These are phyloP conservation scores for Auriculariales sp. DNA, from an alignment of 768 basidiomycete species.

Conservation along the genomic window DNA sequence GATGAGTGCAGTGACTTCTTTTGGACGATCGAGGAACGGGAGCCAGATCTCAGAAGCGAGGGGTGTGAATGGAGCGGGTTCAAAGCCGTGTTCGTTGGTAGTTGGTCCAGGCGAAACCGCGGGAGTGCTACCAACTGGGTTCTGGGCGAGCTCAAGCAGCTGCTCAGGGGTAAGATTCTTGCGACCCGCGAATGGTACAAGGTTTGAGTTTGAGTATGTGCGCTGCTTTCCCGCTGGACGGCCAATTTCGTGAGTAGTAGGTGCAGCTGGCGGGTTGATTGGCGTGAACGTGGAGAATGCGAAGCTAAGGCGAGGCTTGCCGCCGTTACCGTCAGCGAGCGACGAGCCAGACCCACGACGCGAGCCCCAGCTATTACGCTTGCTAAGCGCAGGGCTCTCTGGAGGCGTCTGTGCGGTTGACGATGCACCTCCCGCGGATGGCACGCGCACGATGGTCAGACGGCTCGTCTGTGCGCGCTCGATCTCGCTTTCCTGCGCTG, in stretches of 20 bases:
- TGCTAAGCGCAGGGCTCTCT: conserved; percentile 8
- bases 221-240: neutral
- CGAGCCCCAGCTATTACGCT: conserved; percentile 24
- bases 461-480: conserved; percentile 32
- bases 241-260: neutral
- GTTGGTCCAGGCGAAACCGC: conserved; percentile 11
- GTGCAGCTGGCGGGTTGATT: neutral
- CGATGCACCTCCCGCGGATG: conserved; percentile 5
- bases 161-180: conserved; percentile 41
- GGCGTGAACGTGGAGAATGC: neutral
- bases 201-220: neutral
- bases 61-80: conserved; percentile 54
- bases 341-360: conserved; percentile 8
- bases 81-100: neutral
- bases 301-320: neutral
- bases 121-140: conserved; percentile 26
- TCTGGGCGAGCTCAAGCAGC: conserved; percentile 56
- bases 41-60: conserved; percentile 70
- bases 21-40: conserved; percentile 73
- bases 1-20: conserved; percentile 59
- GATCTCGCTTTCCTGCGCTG: conserved; percentile 36
- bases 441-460: conserved; percentile 64
- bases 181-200: neutral
- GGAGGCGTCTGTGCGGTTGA: neutral
- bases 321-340: neutral